Percentiles rank a stretch among this genome's conserved stretches.
phyloP scores from a whole-genome alignment of 768 basidiomycete genomes.

The Galerina sulciceps region DNA sequence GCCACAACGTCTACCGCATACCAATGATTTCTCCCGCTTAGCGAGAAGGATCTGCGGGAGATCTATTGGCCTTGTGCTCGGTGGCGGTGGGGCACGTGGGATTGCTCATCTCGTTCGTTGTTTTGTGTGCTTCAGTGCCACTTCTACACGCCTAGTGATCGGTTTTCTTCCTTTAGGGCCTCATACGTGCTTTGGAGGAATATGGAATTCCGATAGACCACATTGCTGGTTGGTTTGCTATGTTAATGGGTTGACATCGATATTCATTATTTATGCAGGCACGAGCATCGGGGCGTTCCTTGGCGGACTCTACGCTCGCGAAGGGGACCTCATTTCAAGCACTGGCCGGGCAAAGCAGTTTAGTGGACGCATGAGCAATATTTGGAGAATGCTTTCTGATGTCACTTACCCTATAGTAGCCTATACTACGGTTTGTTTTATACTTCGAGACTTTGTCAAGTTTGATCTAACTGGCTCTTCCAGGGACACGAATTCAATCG shows the following conservation, averaged over 20 bases:
- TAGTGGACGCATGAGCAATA: constrained; percentile 87
- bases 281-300: constrained; percentile 94
- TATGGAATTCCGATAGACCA: constrained; percentile 93
- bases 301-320: constrained; percentile 93
- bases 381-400: constrained; percentile 93
- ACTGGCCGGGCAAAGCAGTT: constrained; percentile 91
- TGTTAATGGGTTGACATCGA: constrained; percentile 1
- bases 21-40: constrained; percentile 90
- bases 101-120: constrained; percentile 44
- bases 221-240: constrained; percentile 64
- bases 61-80: constrained; percentile 91
- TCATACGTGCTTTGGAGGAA: constrained; percentile 90
- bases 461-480: constrained; percentile 5
- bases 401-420: constrained; percentile 92
- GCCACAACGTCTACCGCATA: constrained; percentile 79
- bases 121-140: not conserved
- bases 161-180: constrained; percentile 58
- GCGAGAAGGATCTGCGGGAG: constrained; percentile 92
- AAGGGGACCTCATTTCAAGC: constrained; percentile 88
- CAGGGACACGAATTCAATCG: constrained; percentile 96
- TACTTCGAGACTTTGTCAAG: not conserved
- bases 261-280: constrained; percentile 37
- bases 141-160: constrained; percentile 8
- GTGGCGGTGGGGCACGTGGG: constrained; percentile 95
- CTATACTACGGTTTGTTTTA: constrained; percentile 75